Base-by-base conservation (phyloP, 176 grass and related monocot genomes). In the Pontederia crassipes region DNA sequence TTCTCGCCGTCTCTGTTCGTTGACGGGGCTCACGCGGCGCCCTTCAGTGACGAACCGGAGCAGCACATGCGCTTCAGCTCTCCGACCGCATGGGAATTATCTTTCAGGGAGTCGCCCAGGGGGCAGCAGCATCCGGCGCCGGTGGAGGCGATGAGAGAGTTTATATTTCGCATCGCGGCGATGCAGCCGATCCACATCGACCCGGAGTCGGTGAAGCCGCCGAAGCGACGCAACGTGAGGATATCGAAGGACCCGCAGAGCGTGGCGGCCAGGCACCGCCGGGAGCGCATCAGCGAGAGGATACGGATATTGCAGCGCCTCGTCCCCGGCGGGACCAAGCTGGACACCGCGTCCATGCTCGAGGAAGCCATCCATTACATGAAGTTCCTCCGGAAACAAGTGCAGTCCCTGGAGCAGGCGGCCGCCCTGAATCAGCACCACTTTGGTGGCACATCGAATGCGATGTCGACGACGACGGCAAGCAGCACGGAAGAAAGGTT, bases 331-430 rank as follows among this genome's bases (percentile, higher is more conserved):
- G 89, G 89, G 8, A 95, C 85, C 55, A 95, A 89, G 85, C 88
- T 95, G 89, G 89, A 95, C 71, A 95, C 89, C 0, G 89, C 89
- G 2, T 95, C 89, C 35, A 95, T 95, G 89, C 76, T 95, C 4
- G 89, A 95, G 49, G 89, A 95, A 70, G 84, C 89, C 28, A 95
- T 95, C 76, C 78, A 95, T 73, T 95, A 95, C 76, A 81, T 95
- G 64, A 89, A 85, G 81, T 95, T 95, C 79, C 75, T 95, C 65
- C 88, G 88, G 81, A 82, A 72, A 56, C 85, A 95, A 76, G 77
- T 95, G 66, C 89, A 89, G 75, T 80, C 81, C 6, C 85, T 95
- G 20, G 81, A 95, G 74, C 85, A 68, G 40, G 81, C 80, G 9
- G 83, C 80, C 1, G 80, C 58, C 1, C 53, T 40, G 32, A 40